These are phyloP conservation scores for Diversispora epigaea DNA, from an alignment of 192 early-diverging fungal genomes.

Conservation along the genomic window DNA sequence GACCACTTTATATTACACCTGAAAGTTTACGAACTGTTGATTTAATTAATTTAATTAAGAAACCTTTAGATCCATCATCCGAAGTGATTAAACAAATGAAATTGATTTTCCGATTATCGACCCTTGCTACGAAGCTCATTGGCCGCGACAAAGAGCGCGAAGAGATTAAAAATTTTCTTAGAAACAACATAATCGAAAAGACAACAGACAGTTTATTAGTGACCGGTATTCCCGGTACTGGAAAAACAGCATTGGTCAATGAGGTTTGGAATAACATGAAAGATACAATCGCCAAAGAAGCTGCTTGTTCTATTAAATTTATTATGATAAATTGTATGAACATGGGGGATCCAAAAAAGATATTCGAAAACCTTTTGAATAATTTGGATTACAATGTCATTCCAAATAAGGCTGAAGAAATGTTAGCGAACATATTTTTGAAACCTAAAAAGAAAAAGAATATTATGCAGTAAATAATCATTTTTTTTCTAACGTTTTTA, in stretches of 20 bases:
- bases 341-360: conserved; percentile 51
- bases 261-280: conserved; percentile 52
- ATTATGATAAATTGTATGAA: conserved; percentile 87
- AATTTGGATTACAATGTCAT: not conserved
- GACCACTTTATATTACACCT: no score
- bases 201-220: conserved; percentile 77
- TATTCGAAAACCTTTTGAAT: not conserved
- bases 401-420: conserved; percentile 35
- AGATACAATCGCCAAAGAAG: conserved; percentile 33
- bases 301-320: conserved; percentile 48
- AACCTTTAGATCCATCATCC: no score
- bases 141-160: conserved; percentile 62
- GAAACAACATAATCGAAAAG: conserved; percentile 46
- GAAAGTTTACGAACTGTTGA: no score
- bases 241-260: conserved; percentile 85
- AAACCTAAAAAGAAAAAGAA: conserved; percentile 48
- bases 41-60: no score
- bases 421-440: conserved; percentile 56
- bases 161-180: conserved; percentile 53
- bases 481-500: not conserved
- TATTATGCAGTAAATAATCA: conserved; percentile 50
- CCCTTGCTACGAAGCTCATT: conserved; percentile 60
- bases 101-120: conserved; percentile 54
- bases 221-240: conserved; percentile 89
- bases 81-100: no score